phyloP scores from a whole-genome alignment of 257 asterid species.

The Pogostemon cablin region DNA sequence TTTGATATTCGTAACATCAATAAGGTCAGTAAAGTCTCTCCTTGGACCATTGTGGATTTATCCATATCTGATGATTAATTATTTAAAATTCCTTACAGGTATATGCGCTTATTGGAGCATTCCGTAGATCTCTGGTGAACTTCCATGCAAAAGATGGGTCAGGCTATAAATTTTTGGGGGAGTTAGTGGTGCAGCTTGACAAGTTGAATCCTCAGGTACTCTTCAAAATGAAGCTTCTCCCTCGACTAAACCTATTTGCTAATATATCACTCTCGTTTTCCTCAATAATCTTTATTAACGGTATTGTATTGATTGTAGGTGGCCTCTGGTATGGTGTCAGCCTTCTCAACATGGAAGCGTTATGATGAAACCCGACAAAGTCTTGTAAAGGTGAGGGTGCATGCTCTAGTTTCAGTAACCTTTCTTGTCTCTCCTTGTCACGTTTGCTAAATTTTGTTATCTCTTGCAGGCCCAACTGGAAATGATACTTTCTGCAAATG shows the following conservation, averaged over 20 bases:
- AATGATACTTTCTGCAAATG: constrained; percentile 71
- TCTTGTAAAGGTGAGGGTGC: constrained; percentile 65
- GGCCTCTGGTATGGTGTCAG: constrained; percentile 91
- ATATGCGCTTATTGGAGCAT: constrained; percentile 73
- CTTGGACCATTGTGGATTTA: neutral
- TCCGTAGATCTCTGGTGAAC: constrained; percentile 77
- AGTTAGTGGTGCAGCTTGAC: constrained; percentile 76
- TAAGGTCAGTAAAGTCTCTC: constrained; percentile 50
- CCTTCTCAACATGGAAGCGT: constrained; percentile 94
- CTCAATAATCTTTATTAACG: neutral
- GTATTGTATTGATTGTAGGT: constrained; percentile 45
- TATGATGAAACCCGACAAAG: constrained; percentile 77
- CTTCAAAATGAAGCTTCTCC: constrained; percentile 9
- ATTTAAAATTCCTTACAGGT: constrained; percentile 48
- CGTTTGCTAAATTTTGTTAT: neutral
- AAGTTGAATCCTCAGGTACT: constrained; percentile 82
- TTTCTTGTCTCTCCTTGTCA: no score
- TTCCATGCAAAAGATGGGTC: constrained; percentile 81
- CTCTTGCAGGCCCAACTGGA: constrained; percentile 79
- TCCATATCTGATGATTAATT: neutral
- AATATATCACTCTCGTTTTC: neutral
- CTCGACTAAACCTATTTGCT: neutral
- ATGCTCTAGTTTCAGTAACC: neutral
- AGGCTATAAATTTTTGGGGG: constrained; percentile 85
- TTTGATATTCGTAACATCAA: constrained; percentile 83